Percentiles rank a stretch among this genome's conserved stretches.
phyloP scores from a whole-genome alignment of 177 flowering plant genomes.

The Vitis hybrid region DNA sequence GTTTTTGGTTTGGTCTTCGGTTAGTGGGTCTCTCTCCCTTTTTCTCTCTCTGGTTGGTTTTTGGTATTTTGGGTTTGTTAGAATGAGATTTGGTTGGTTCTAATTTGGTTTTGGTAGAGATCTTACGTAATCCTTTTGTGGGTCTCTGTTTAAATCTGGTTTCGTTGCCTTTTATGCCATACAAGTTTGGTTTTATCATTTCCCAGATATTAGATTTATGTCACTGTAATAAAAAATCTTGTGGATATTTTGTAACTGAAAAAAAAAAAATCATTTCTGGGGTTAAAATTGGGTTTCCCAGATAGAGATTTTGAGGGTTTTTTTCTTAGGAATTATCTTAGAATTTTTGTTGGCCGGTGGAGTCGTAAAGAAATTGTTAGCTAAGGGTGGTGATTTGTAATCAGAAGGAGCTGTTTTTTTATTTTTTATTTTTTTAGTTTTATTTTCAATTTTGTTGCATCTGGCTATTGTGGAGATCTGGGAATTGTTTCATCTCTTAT shows the following conservation, averaged over 20 bases:
- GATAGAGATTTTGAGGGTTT: conserved; percentile 1
- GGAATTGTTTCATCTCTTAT: conserved; percentile 67
- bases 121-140: conserved; percentile 25
- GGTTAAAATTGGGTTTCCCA: neutral
- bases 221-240: neutral
- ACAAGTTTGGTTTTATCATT: neutral
- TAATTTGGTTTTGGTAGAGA: conserved; percentile 32
- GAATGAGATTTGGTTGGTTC: conserved; percentile 18
- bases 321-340: neutral
- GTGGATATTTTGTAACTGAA: too few species aligned
- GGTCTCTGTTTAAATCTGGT: conserved; percentile 13
- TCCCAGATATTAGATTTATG: too few species aligned
- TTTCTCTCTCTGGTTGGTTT: conserved; percentile 7
- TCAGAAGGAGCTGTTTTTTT: conserved; percentile 5
- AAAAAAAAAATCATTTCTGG: too few species aligned
- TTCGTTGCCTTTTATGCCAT: conserved; percentile 2
- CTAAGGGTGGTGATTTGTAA: conserved; percentile 11
- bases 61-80: conserved; percentile 9
- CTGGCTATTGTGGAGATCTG: conserved; percentile 86
- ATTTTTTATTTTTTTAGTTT: neutral
- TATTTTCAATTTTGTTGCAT: conserved; percentile 7
- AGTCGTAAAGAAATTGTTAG: conserved; percentile 5
- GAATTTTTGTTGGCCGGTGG: conserved; percentile 10
- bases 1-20: conserved; percentile 7
- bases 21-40: conserved; percentile 14